phyloP scores from a whole-genome alignment of 75 land plant species.

The Pinus taeda region DNA sequence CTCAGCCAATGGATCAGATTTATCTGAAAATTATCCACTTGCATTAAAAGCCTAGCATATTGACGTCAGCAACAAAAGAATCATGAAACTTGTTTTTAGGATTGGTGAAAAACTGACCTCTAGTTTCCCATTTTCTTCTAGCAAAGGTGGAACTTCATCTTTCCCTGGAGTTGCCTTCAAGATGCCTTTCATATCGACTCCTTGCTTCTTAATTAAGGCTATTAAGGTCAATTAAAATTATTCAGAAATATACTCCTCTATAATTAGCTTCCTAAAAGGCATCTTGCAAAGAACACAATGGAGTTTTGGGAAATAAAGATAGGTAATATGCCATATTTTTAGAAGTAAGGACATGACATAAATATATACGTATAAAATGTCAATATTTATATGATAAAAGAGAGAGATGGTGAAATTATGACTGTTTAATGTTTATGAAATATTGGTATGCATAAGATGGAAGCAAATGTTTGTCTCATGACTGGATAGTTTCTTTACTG shows the following conservation, averaged over 20 bases:
- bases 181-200: constrained; percentile 44
- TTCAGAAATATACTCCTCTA: background rate
- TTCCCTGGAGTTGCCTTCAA: constrained; percentile 40
- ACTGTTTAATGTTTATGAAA: background rate
- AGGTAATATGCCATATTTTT: background rate
- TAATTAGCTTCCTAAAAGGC: background rate
- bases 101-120: constrained; percentile 22
- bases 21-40: background rate
- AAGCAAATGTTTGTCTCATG: too few relatives aligned
- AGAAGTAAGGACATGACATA: background rate
- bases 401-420: background rate
- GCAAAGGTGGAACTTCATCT: constrained; percentile 36
- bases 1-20: background rate
- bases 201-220: constrained; percentile 54
- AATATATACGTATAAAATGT: background rate
- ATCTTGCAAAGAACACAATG: background rate
- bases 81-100: background rate
- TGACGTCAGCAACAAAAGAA: background rate
- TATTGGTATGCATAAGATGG: too few relatives aligned
- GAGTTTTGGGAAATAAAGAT: background rate
- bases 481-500: too few relatives aligned
- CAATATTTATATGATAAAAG: background rate
- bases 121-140: constrained; percentile 32
- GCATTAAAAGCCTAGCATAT: background rate
- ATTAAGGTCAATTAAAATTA: background rate